phyloP scores from a whole-genome alignment of 1,284 basidiomycete genomes.

The Leccinum holopus region DNA sequence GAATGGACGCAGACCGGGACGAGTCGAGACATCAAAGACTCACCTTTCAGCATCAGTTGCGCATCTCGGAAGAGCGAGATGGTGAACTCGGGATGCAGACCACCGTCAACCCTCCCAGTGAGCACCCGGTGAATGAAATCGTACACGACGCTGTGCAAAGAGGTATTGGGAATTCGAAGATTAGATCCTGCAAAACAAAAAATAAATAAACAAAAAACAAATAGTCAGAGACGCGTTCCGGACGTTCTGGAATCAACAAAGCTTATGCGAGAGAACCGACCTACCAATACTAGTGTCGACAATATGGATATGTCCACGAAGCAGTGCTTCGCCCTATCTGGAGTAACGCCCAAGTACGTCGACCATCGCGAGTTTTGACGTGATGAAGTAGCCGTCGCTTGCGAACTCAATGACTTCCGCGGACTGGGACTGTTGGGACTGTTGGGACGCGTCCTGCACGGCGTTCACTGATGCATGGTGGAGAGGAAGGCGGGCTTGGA shows the following conservation, averaged over 20 bases:
- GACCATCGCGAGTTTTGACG: slow-evolving; percentile 45
- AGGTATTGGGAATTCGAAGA: no score
- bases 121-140: no score
- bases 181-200: slow-evolving; percentile 50
- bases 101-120: no score
- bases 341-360: slow-evolving; percentile 34
- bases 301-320: slow-evolving; percentile 75
- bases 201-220: background rate
- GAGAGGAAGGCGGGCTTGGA: slow-evolving; percentile 27
- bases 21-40: no score
- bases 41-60: no score
- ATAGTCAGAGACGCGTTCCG: no score
- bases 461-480: slow-evolving; percentile 26
- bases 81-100: no score
- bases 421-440: slow-evolving; percentile 24
- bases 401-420: slow-evolving; percentile 34
- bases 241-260: background rate
- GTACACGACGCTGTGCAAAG: no score
- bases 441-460: slow-evolving; percentile 2
- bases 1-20: no score
- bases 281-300: slow-evolving; percentile 64
- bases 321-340: slow-evolving; percentile 67
- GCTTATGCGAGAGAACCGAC: slow-evolving; percentile 24
- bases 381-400: slow-evolving; percentile 41
- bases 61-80: no score